Conservation (phyloP, 2,329 filamentous ascomycete genomes). For the Coleophoma crateriformis region DNA sequence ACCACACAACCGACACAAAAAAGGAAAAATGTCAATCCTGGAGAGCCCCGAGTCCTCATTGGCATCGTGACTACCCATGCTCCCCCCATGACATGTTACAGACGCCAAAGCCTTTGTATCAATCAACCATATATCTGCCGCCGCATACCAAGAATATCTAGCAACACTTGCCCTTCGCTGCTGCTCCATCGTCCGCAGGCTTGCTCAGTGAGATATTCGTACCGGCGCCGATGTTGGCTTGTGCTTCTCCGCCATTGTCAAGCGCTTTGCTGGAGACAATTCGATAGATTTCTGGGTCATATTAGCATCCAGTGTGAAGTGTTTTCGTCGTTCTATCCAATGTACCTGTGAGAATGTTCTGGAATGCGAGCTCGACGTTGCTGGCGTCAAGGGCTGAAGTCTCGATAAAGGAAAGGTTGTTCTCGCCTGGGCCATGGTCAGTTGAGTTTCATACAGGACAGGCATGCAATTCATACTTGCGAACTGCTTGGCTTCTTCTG, state of each 20-base stretch:
- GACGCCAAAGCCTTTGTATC: conserved; percentile 22
- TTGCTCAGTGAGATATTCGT: conserved; percentile 85
- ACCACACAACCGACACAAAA: conserved; percentile 4
- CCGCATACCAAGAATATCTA: conserved; percentile 34
- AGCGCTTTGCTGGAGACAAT: conserved; percentile 98
- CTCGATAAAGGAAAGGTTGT: conserved; percentile 98
- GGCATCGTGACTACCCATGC: conserved; percentile 16
- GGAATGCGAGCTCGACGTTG: conserved; percentile 98
- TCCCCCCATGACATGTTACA: conserved; percentile 22
- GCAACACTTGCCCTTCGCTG: conserved; percentile 79
- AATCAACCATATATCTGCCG: conserved; percentile 19
- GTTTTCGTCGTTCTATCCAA: conserved; percentile 7
- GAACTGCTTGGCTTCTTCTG: conserved; percentile 96
- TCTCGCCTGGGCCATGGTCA: conserved; percentile 65
- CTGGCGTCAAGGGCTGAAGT: conserved; percentile 97
- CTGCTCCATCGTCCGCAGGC: conserved; percentile 67
- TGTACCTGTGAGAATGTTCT: conserved; percentile 97
- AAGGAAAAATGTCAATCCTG: conserved; percentile 4
- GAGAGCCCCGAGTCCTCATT: conserved; percentile 8
- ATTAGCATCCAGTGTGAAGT: not conserved
- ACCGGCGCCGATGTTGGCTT: conserved; percentile 74
- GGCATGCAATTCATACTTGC: conserved; percentile 58
- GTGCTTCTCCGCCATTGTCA: conserved; percentile 78
- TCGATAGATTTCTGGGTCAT: conserved; percentile 86
- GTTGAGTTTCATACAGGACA: conserved; percentile 12